Base-by-base conservation (phyloP, 257 asterid genomes). In the Leptodermis oblonga region DNA sequence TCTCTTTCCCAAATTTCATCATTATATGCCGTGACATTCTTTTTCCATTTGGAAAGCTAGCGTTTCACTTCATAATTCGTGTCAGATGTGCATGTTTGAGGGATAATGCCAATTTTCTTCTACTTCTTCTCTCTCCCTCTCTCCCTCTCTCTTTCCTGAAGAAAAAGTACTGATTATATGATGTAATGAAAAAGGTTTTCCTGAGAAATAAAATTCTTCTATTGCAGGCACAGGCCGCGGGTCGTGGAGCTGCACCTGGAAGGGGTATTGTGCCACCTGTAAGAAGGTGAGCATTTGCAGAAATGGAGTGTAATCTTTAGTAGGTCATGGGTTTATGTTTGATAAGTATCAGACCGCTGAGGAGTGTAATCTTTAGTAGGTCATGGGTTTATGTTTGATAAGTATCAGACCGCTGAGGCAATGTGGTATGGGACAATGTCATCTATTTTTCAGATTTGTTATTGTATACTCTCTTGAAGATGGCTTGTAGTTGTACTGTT, bases 211-310 rank as follows among this genome's bases (percentile, higher is more conserved):
- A 31, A 65, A 46, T 71, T 69, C 56, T 56, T 37, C 63, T 37
- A 72, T 61, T 76, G 70, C 88, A 93, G 97, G 98, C 94, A 73
- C 96, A 90, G 77, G 93, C 89, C 77, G 86, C 90, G 65, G 95
- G 98, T 42, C 97, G 97, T 74, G 99, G 96, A 42, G 94, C 79
- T 51, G 68, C 92, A 31, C 97, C 95, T 43, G 96, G 99, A 62
- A 71, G 97, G 68, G 99, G 99, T 30, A 82, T 67, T 61, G 95
- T 78, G 62, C 96, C 97, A 33, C 97, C 96, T 49, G 96, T 78
- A 18, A 83, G 97, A 73, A 85, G 99, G 83, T 93, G 86, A 88
- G 82, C 67, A 14, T 37, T 17, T 37, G 22, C 41, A 1, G 62
- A 31, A 4, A 49, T 13, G 62, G 28, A 17, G 52, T 51, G 62